A percentile compares a stretch with the other conserved stretches of the same genome.
These are phyloP conservation scores for Fusarium bactridioides DNA, from an alignment of 2,329 filamentous ascomycete species.

Conservation along the genomic window DNA sequence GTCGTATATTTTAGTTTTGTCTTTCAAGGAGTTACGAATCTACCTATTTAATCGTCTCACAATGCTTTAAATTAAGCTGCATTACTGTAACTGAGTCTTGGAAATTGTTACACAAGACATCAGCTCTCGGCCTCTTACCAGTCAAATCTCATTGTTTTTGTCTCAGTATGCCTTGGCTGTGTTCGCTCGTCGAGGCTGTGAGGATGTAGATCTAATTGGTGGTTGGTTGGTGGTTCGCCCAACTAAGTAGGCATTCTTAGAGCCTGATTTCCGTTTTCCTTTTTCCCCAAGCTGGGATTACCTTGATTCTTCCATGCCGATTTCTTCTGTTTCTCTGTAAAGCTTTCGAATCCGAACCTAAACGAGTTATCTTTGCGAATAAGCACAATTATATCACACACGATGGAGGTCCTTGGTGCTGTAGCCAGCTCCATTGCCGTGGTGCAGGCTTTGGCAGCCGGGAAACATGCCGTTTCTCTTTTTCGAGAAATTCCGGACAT, in stretches of 20 bases:
- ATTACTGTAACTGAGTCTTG: neutral
- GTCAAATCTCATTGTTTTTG: neutral
- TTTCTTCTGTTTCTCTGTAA: neutral
- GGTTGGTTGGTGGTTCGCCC: neutral
- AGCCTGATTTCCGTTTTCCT: neutral
- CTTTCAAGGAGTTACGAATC: neutral
- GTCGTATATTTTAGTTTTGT: neutral
- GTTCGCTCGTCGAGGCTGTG: neutral
- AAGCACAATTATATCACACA: neutral
- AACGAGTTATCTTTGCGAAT: neutral
- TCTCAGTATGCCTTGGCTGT: neutral
- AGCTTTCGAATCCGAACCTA: neutral
- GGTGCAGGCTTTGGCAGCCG: conserved; percentile 7
- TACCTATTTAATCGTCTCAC: neutral
- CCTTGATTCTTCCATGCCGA: neutral
- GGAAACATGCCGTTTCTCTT: conserved; percentile 2
- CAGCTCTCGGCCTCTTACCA: neutral
- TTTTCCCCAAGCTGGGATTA: neutral
- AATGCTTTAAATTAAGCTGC: neutral
- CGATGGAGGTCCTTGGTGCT: conserved; percentile 20
- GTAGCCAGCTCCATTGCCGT: conserved; percentile 23
- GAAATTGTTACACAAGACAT: neutral
- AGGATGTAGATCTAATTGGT: conserved; percentile 2
- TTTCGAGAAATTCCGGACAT: conserved; percentile 11
- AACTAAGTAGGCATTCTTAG: neutral